These are phyloP conservation scores for Fraxinus americana DNA, from an alignment of 257 asterid genomes.

Conservation along the genomic window DNA sequence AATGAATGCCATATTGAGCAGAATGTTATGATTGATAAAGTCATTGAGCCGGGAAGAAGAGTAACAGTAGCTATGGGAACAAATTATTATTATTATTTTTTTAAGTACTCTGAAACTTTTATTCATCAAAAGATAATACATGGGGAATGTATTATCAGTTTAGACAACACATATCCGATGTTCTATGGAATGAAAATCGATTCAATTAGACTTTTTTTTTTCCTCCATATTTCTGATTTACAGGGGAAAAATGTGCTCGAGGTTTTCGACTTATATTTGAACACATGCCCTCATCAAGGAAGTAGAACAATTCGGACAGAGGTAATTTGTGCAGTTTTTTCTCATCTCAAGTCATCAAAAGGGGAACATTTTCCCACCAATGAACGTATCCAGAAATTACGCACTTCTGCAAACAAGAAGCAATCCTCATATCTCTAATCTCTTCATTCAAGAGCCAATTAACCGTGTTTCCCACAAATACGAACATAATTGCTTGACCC, in stretches of 20 bases:
- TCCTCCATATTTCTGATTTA: not conserved
- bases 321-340: constrained; percentile 36
- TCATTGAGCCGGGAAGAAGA: constrained; percentile 78
- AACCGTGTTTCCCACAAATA: constrained; percentile 35
- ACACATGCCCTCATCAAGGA: constrained; percentile 93
- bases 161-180: not conserved
- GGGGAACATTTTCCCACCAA: not conserved
- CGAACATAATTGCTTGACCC: not conserved
- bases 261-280: constrained; percentile 69
- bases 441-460: constrained; percentile 76
- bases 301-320: constrained; percentile 93
- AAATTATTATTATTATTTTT: constrained; percentile 32
- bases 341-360: not conserved
- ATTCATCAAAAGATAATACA: no score
- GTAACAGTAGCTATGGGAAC: constrained; percentile 94
- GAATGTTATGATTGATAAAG: constrained; percentile 61
- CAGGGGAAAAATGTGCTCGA: constrained; percentile 74
- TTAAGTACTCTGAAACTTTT: no score
- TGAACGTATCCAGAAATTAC: not conserved
- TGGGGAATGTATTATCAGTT: no score
- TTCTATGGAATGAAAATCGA: not conserved
- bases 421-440: constrained; percentile 78
- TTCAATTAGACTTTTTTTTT: not conserved
- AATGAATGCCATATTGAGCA: constrained; percentile 41
- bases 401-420: constrained; percentile 57